Base-by-base conservation (phyloP, 345 rosid species). In the Dipteronia dyeriana region DNA sequence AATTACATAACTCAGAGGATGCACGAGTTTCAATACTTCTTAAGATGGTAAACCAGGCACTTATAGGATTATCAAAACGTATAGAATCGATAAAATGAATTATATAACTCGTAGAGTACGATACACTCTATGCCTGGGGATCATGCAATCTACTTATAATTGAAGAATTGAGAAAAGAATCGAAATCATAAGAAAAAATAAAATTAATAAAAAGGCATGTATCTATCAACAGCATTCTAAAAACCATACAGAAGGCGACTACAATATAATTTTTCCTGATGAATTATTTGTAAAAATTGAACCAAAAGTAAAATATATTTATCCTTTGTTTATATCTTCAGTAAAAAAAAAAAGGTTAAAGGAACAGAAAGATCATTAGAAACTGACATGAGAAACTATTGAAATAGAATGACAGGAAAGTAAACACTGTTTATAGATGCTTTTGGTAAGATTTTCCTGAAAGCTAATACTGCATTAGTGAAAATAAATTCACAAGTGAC, bases 401-500 rank as follows among this genome's bases (percentile, higher is more conserved):
- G 43, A 62, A 62, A 54, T 61, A 43, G 22, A 73, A 62, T 17
- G 25, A 22, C 1, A 26, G n/a, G 22, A 53, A 54, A 59, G 66
- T 20, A 57, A 38, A 73, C 2, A 31, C 38, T 22, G 26, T 23
- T 61, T 16, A 13, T 23, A 61, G 54, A 45, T 68, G 71, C 31
- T 68, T 43, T 9, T 23, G 45, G 43, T 9, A 22, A 59, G 53
- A 71, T 54, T 70, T 16, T 13, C 20, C 19, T 61, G 23, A 22
- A 22, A 20, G 65, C 64, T 29, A 59, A 6, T 10, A 16, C 39
- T 34, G 75, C 75, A 56, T n/a, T 56, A 72, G 53, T 25, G 43
- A 31, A 38, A 49, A 62, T 51, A 64, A 49, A 69, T 22, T 34
- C 34, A 53, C 73, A 22, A 61, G 76, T 54, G 12, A 88, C 91